Evolutionary conservation across 106 monocot genomes (phyloP).

Genomic region (Alisma plantagoaquatica): DNA sequence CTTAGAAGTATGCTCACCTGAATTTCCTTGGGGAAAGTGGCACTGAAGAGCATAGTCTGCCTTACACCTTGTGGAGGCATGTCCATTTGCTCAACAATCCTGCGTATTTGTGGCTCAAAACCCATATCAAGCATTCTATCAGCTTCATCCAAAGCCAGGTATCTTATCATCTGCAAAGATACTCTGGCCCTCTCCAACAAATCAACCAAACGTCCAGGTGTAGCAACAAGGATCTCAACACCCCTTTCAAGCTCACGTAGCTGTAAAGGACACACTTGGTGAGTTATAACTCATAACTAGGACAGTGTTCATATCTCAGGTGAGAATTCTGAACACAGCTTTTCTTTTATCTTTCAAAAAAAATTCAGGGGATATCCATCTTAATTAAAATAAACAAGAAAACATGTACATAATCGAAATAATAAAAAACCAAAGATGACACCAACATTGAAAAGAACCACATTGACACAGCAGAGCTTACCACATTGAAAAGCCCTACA

Average conservation of each 20-base stretch:
- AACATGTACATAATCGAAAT: no score
- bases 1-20: constrained; percentile 44
- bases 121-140: constrained; percentile 99
- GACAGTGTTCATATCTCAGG: no score
- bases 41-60: constrained; percentile 96
- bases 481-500: no score
- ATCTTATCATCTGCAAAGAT: constrained; percentile 67
- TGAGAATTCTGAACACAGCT: no score
- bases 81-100: constrained; percentile 90
- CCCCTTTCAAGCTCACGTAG: constrained; percentile 82
- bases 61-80: constrained; percentile 76
- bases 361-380: no score
- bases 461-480: no score
- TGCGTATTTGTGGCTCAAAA: constrained; percentile 94
- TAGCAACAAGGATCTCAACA: constrained; percentile 95
- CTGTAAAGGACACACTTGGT: no score
- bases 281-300: no score
- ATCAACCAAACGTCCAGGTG: constrained; percentile 88
- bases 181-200: constrained; percentile 86
- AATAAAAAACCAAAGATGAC: no score
- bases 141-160: constrained; percentile 83
- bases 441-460: no score
- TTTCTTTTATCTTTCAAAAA: no score
- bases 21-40: constrained; percentile 89
- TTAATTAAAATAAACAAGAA: no score